Conservation (phyloP, 1,284 basidiomycete species). For the Trichosporon asahii region DNA sequence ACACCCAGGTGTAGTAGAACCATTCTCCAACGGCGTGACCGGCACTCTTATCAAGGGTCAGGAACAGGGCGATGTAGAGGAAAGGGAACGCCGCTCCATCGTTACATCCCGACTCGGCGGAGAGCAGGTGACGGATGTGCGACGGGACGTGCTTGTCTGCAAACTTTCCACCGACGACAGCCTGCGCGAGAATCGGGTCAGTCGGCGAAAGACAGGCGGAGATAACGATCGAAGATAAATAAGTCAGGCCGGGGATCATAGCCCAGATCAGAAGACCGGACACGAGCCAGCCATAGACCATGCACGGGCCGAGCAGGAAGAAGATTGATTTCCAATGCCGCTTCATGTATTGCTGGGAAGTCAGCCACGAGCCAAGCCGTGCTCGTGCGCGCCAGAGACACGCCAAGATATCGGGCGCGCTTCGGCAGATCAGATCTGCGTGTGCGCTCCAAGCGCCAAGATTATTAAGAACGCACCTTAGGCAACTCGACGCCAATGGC, state of each 20-base stretch:
- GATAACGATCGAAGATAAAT: slow-evolving; percentile 80
- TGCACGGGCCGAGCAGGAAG: slow-evolving; percentile 82
- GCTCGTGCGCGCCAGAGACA: not conserved
- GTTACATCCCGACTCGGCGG: slow-evolving; percentile 88
- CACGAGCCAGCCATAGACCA: slow-evolving; percentile 83
- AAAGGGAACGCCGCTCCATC: slow-evolving; percentile 97
- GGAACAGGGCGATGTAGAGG: slow-evolving; percentile 81
- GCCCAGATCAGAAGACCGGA: slow-evolving; percentile 82
- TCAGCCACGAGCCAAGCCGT: slow-evolving; percentile 4
- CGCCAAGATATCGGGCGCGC: not conserved
- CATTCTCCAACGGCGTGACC: slow-evolving; percentile 62
- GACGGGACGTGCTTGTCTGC: slow-evolving; percentile 97
- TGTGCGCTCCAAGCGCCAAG: not conserved
- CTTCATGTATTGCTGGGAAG: slow-evolving; percentile 68
- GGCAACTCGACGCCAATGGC: slow-evolving; percentile 95
- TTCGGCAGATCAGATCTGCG: not conserved
- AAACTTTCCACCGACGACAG: slow-evolving; percentile 90
- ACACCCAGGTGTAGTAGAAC: slow-evolving; percentile 74
- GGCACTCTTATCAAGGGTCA: slow-evolving; percentile 68
- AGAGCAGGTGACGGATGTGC: slow-evolving; percentile 87
- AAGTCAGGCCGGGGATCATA: slow-evolving; percentile 78
- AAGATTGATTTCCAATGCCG: slow-evolving; percentile 85
- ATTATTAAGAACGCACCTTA: slow-evolving; percentile 55
- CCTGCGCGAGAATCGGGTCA: slow-evolving; percentile 66
- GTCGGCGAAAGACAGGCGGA: slow-evolving; percentile 95